Conservation (phyloP, 345 rosid genomes). For the Sisymbrium irio region DNA sequence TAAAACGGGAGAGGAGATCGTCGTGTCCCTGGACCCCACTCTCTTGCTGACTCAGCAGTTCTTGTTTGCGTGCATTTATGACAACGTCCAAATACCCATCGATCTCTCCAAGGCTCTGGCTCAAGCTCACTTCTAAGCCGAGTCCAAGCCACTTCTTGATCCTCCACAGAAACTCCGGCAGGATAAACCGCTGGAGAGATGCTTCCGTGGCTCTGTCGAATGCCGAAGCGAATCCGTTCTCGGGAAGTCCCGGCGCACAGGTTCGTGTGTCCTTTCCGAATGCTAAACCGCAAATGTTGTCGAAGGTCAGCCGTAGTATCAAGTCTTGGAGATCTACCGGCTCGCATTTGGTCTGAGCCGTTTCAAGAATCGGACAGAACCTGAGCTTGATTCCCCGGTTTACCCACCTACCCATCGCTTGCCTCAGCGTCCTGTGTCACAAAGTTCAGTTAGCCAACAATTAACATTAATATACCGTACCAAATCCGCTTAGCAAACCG, state of each 20-base stretch:
- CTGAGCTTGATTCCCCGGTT: constrained; percentile 70
- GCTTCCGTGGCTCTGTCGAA: constrained; percentile 96
- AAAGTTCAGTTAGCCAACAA: constrained; percentile 38
- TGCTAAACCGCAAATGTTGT: constrained; percentile 92
- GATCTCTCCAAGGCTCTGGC: constrained; percentile 68
- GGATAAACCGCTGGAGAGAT: constrained; percentile 77
- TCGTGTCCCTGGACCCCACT: constrained; percentile 63
- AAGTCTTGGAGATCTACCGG: constrained; percentile 87
- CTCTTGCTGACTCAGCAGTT: constrained; percentile 52
- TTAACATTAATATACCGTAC: background rate
- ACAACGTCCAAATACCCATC: constrained; percentile 62
- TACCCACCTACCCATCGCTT: constrained; percentile 97
- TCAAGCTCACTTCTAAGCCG: constrained; percentile 81
- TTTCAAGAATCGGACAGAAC: constrained; percentile 67
- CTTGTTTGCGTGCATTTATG: constrained; percentile 67
- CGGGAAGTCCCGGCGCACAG: constrained; percentile 67
- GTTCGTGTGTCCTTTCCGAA: constrained; percentile 92
- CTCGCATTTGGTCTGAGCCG: constrained; percentile 52
- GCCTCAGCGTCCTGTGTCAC: constrained; percentile 64
- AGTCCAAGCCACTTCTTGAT: constrained; percentile 74
- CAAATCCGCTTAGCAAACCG: background rate
- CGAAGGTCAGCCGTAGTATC: constrained; percentile 86
- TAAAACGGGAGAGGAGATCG: constrained; percentile 78
- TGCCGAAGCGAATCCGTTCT: constrained; percentile 73
- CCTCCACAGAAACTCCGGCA: constrained; percentile 85